Base-by-base conservation (phyloP, 1,284 basidiomycete genomes). In the Ganoderma lucidum region DNA sequence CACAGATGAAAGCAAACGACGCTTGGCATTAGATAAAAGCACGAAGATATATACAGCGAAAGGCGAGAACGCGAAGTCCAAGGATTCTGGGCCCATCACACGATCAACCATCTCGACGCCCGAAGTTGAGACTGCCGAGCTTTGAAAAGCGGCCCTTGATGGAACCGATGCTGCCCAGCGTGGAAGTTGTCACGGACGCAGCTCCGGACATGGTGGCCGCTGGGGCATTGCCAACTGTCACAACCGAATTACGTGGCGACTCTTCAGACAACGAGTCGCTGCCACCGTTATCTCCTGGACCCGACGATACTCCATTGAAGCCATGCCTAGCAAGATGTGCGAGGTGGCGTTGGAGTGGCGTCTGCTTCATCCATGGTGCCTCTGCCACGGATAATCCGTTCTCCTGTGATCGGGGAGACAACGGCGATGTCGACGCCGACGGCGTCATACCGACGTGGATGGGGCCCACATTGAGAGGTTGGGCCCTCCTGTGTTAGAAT, bases 321-420 rank as follows among this genome's bases (percentile, higher is more conserved):
- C 93, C 93, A 75, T 95, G 92, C 39, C 91, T 86, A 19, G 93
- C 88, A 10, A 95, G 84, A 73, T 94, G 90, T 1, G 93, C 93
- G 0, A 94, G 85, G 73, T 93, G 90, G 37, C 90, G 84, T 74
- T 94, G 93, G 15, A 95, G 81, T 3, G 92, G 91, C 0, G 93
- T 94, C 73, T 91, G 90, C 70, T 90, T 90, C 62, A 78, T 73
- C 51, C 82, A 75, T 15, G 79, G 79, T 4, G 76, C 67, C 37
- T 77, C 72, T 3, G 69, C 71, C 14, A 69, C 64, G 17, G 68
- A 64, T 4, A 71, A 70, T 35, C 71, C 75, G 60, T 68, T 73
- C 59, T 74, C 74, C 42, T 66, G 71, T 9, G 75, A 72, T 58
- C 70, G 70, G 56, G 74, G 68, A 23, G 73, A 75, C 44, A 73